Percentiles rank a stretch among this genome's conserved stretches.
Evolutionary conservation across 2,329 filamentous ascomycete genomes (phyloP).

Genomic region (Fusarium proliferatum): DNA sequence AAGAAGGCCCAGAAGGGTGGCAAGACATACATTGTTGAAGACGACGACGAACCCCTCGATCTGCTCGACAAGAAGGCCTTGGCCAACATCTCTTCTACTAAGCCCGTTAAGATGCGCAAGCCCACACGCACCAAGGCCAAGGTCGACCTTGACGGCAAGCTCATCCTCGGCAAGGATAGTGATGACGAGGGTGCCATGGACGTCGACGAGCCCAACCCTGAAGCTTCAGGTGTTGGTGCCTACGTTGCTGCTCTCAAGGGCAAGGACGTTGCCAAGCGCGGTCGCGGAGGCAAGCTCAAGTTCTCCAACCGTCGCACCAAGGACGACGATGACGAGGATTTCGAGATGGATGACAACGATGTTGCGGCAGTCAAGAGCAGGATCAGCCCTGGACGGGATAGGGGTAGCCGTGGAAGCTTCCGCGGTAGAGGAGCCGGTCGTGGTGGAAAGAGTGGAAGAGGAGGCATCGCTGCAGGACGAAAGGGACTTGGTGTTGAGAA

Average conservation of each 20-base stretch:
- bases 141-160: slow-evolving; percentile 81
- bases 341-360: slow-evolving; percentile 65
- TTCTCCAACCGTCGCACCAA: slow-evolving; percentile 72
- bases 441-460: slow-evolving; percentile 57
- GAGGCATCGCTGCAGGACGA: slow-evolving; percentile 59
- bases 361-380: slow-evolving; percentile 64
- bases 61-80: slow-evolving; percentile 89
- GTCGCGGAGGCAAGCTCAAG: slow-evolving; percentile 75
- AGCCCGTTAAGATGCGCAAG: slow-evolving; percentile 74
- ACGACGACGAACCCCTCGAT: slow-evolving; percentile 94
- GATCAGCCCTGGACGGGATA: slow-evolving; percentile 54
- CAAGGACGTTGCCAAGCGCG: slow-evolving; percentile 72
- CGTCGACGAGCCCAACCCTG: slow-evolving; percentile 70
- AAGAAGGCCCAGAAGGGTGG: slow-evolving; percentile 68
- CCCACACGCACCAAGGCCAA: slow-evolving; percentile 71
- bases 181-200: slow-evolving; percentile 68
- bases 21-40: slow-evolving; percentile 90
- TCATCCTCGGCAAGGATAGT: slow-evolving; percentile 74
- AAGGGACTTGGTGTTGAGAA: slow-evolving; percentile 64
- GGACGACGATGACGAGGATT: slow-evolving; percentile 60
- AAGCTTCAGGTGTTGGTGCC: slow-evolving; percentile 70
- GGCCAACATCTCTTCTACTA: slow-evolving; percentile 92
- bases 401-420: slow-evolving; percentile 50
- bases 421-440: slow-evolving; percentile 48
- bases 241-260: slow-evolving; percentile 77